A percentile compares a stretch with the other conserved stretches of the same genome.
These are phyloP conservation scores for Sungouiozyma intestinalis DNA, from an alignment of 805 yeast genomes.

Conservation along the genomic window DNA sequence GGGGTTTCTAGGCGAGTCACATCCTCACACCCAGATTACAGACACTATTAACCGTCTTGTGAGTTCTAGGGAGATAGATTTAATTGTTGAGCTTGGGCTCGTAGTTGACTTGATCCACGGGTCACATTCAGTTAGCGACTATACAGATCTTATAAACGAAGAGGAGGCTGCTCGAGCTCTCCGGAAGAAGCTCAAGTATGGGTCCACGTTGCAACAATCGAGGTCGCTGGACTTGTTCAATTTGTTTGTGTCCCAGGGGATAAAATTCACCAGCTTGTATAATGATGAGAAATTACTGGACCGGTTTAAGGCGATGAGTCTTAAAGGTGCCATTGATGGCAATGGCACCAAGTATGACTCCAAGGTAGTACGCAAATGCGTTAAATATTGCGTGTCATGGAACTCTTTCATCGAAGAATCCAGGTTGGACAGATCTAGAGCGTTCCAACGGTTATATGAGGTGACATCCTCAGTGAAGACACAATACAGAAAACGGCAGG, in stretches of 20 bases:
- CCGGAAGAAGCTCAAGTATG: slow-evolving; percentile 82
- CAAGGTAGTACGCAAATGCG: slow-evolving; percentile 33
- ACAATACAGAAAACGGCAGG: not conserved
- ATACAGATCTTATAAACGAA: slow-evolving; percentile 26
- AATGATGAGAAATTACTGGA: slow-evolving; percentile 61
- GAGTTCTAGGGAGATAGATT: slow-evolving; percentile 19
- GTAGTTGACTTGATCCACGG: slow-evolving; percentile 31
- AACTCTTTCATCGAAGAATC: slow-evolving; percentile 34
- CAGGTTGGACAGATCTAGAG: slow-evolving; percentile 1
- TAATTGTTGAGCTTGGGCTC: slow-evolving; percentile 29
- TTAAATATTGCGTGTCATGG: slow-evolving; percentile 58
- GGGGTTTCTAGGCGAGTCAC: slow-evolving; percentile 45
- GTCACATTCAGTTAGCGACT: slow-evolving; percentile 22
- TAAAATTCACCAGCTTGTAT: slow-evolving; percentile 38
- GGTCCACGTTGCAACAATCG: slow-evolving; percentile 50
- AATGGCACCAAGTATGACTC: slow-evolving; percentile 23
- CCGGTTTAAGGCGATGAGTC: slow-evolving; percentile 35
- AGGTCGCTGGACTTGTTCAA: slow-evolving; percentile 58
- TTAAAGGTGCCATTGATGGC: slow-evolving; percentile 11
- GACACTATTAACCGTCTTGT: slow-evolving; percentile 47
- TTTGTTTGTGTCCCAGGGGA: slow-evolving; percentile 35
- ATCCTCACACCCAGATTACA: slow-evolving; percentile 62
- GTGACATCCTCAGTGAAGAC: not conserved
- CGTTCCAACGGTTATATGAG: not conserved
- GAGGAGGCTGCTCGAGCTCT: slow-evolving; percentile 85